phyloP scores from a whole-genome alignment of 345 rosid genomes.

The Pelargonium nanum region DNA sequence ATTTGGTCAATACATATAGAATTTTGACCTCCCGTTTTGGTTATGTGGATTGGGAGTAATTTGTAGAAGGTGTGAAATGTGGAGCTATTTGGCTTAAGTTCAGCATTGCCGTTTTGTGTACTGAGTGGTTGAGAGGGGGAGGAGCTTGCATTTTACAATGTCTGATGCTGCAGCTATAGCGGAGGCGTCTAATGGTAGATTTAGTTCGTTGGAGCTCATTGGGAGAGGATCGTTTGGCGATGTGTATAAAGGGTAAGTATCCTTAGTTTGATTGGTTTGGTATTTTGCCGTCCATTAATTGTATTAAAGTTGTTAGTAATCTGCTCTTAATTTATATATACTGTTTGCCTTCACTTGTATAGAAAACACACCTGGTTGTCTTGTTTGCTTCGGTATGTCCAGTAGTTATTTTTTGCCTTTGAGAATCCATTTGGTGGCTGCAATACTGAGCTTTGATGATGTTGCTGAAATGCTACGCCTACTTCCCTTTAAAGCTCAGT shows the following conservation, averaged over 20 bases:
- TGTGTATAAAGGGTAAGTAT: conserved; percentile 92
- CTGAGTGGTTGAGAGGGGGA: conserved; percentile 6
- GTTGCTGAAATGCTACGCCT: too few relatives aligned
- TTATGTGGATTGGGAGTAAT: conserved; percentile 5
- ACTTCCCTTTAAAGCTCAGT: too few relatives aligned
- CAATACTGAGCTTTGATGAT: background rate
- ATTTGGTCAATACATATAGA: conserved; percentile 13
- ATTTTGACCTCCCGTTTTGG: background rate
- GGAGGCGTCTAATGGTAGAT: conserved; percentile 76
- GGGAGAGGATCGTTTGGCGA: conserved; percentile 98
- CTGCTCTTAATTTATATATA: conserved; percentile 6
- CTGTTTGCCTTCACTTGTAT: background rate
- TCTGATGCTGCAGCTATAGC: conserved; percentile 67
- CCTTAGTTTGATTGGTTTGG: conserved; percentile 1
- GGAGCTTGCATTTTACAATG: conserved; percentile 32
- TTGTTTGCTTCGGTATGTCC: background rate
- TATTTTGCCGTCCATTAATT: conserved; percentile 1
- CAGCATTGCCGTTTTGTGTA: conserved; percentile 5
- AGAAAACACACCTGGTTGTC: background rate
- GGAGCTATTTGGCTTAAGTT: conserved; percentile 8
- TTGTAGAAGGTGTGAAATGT: conserved; percentile 14
- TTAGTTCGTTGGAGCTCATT: conserved; percentile 73
- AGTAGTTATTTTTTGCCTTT: background rate
- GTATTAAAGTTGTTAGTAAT: background rate
- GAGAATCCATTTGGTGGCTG: background rate